Conservation (phyloP, 192 early-diverging fungal species). For the Martensiomyces pterosporus region DNA sequence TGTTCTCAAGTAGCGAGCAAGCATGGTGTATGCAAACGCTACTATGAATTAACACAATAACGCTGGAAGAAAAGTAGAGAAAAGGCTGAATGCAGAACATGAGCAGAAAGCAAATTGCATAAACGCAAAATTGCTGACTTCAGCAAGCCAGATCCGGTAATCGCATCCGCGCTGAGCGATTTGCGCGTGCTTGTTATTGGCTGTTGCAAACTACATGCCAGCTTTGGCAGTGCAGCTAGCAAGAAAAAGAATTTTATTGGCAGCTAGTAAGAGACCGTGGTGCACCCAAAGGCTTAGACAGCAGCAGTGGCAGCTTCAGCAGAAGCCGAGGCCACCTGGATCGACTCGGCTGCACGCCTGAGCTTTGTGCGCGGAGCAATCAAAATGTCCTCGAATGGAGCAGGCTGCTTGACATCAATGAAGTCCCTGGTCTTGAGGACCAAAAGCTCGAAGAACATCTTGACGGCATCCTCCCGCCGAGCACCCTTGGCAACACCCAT, state of each 20-base stretch:
- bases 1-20: too few species aligned
- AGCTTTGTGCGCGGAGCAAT: constrained; percentile 53
- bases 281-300: too few species aligned
- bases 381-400: constrained; percentile 79
- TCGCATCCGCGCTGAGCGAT: too few species aligned
- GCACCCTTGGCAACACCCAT: constrained; percentile 35
- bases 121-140: too few species aligned
- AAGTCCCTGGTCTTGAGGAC: constrained; percentile 85
- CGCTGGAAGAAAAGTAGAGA: neutral
- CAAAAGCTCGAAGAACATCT: constrained; percentile 89
- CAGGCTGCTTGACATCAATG: constrained; percentile 72
- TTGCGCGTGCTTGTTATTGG: too few species aligned
- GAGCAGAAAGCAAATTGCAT: too few species aligned
- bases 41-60: too few species aligned
- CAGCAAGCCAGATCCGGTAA: too few species aligned
- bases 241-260: neutral
- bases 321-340: constrained; percentile 10
- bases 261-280: too few species aligned
- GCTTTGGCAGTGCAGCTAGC: too few species aligned
- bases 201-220: too few species aligned
- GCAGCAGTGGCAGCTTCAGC: neutral
- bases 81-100: neutral
- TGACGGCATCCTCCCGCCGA: constrained; percentile 67
- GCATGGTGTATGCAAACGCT: too few species aligned
- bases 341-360: constrained; percentile 22